Evolutionary conservation across 495 filamentous ascomycete species (phyloP).

Genomic region (Parathielavia hyrcaniae): DNA sequence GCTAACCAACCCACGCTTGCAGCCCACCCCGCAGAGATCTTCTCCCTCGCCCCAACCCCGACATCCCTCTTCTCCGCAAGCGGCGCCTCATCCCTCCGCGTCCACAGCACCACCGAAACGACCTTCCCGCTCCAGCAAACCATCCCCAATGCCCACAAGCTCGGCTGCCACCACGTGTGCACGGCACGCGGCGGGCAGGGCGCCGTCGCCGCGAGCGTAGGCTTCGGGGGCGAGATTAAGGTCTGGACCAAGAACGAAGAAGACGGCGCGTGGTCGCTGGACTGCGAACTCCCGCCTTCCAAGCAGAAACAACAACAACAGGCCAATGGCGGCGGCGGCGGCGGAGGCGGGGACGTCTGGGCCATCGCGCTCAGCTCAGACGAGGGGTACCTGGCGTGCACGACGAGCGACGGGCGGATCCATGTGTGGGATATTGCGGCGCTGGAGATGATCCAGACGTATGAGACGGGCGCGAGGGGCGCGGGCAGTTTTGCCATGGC

Average conservation of each 20-base stretch:
- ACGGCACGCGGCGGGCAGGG: conserved; percentile 57
- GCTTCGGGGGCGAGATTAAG: conserved; percentile 80
- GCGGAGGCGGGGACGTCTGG: conserved; percentile 66
- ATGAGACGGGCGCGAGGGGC: conserved; percentile 70
- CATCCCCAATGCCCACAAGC: conserved; percentile 65
- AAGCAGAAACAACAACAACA: conserved; percentile 25
- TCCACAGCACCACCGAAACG: conserved; percentile 63
- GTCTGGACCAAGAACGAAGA: conserved; percentile 51
- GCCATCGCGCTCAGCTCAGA: conserved; percentile 76
- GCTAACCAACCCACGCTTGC: conserved; percentile 10
- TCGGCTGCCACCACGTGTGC: conserved; percentile 83
- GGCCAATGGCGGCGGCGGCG: conserved; percentile 46
- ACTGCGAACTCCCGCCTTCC: background rate
- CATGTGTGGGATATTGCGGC: conserved; percentile 73
- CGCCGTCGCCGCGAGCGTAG: conserved; percentile 66
- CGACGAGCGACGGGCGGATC: conserved; percentile 75
- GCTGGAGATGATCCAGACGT: conserved; percentile 55
- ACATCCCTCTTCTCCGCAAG: conserved; percentile 72
- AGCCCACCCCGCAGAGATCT: conserved; percentile 88
- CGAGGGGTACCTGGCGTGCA: conserved; percentile 74
- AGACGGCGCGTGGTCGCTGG: background rate
- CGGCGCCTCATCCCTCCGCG: conserved; percentile 69
- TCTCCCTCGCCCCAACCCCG: conserved; percentile 75
- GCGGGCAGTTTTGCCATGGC: conserved; percentile 67
- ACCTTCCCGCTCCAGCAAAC: conserved; percentile 72